Conservation (phyloP, 495 filamentous ascomycete species). For the Rhizodiscina lignyota region DNA sequence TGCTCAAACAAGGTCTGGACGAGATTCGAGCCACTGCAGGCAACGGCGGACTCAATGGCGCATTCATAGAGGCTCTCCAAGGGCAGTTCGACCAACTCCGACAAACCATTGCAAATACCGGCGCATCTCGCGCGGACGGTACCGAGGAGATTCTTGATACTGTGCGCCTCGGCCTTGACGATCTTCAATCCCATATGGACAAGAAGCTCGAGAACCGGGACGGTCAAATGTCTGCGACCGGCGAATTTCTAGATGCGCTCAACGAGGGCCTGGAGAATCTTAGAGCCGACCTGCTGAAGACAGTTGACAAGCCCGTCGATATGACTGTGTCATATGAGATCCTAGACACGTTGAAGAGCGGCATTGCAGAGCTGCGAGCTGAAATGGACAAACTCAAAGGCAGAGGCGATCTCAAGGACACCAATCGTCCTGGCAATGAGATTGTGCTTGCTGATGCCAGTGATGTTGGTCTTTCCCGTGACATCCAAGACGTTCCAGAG, state of each 20-base stretch:
- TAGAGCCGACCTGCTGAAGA: constrained; percentile 55
- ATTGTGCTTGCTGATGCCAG: constrained; percentile 23
- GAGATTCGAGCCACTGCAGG: constrained; percentile 12
- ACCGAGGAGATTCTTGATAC: constrained; percentile 32
- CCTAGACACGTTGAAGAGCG: constrained; percentile 66
- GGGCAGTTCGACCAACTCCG: constrained; percentile 25
- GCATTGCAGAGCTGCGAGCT: constrained; percentile 49
- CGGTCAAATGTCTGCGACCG: constrained; percentile 40
- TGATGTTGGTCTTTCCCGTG: constrained; percentile 4
- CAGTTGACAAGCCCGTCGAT: constrained; percentile 60
- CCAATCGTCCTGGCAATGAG: constrained; percentile 16
- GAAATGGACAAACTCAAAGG: constrained; percentile 62
- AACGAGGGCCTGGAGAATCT: constrained; percentile 67
- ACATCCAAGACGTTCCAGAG: constrained; percentile 2
- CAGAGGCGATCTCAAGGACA: constrained; percentile 13
- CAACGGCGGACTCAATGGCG: constrained; percentile 14
- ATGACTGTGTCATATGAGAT: constrained; percentile 73
- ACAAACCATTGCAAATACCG: constrained; percentile 13
- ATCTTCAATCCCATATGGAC: constrained; percentile 48
- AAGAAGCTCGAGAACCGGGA: constrained; percentile 33
- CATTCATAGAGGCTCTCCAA: constrained; percentile 28
- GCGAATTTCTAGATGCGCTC: constrained; percentile 65
- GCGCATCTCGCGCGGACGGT: constrained; percentile 12
- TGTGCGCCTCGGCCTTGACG: constrained; percentile 51
- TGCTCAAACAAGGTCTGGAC: constrained; percentile 15